phyloP scores from a whole-genome alignment of 345 rosid genomes.

The Linum tenue region DNA sequence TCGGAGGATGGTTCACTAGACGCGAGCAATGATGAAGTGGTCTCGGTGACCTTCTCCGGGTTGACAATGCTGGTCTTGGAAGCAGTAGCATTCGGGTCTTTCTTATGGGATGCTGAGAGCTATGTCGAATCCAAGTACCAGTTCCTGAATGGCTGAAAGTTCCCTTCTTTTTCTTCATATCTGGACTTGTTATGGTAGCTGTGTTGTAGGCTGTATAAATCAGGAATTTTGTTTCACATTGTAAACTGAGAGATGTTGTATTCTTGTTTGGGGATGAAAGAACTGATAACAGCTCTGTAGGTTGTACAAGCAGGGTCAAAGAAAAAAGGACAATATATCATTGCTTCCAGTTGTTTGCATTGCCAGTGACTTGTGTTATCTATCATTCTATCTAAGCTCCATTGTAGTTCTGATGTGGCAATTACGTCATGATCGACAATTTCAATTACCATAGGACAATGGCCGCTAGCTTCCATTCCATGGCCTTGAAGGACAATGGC shows the following conservation, averaged over 20 bases:
- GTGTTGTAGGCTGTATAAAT: no score
- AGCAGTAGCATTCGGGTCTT: conserved; percentile 85
- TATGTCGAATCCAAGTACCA: conserved; percentile 74
- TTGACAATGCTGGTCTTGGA: conserved; percentile 81
- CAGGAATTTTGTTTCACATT: no score
- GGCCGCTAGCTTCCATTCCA: no score
- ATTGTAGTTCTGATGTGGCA: no score
- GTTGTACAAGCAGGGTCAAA: not conserved
- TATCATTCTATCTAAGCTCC: no score
- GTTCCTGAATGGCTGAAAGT: conserved; percentile 42
- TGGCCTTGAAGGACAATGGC: no score
- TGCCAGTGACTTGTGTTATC: no score
- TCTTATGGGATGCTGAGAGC: conserved; percentile 85
- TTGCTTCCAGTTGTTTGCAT: not conserved
- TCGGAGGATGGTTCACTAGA: conserved; percentile 71
- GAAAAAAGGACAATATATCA: not conserved
- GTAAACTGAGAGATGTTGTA: no score
- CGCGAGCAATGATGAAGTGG: conserved; percentile 47
- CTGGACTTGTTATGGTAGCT: not conserved
- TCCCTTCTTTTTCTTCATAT: not conserved
- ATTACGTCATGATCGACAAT: no score
- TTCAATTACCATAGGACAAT: no score
- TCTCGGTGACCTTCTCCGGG: conserved; percentile 53
- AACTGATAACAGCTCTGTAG: no score
- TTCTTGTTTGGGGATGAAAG: no score